phyloP scores from a whole-genome alignment of 139 green algal species.

The Astrephomene gubernaculifera region DNA sequence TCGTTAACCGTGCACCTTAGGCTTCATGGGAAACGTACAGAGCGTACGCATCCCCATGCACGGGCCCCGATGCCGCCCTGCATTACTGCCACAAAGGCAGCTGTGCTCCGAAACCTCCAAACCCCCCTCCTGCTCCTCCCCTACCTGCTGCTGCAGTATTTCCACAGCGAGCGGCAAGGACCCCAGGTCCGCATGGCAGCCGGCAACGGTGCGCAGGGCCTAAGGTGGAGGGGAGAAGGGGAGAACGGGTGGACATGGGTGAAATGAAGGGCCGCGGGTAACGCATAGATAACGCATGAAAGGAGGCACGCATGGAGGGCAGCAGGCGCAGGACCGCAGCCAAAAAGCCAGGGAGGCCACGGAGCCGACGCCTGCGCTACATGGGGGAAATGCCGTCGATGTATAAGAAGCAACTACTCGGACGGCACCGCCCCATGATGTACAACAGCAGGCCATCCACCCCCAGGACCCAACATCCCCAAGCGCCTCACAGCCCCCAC shows the following conservation, averaged over 20 bases:
- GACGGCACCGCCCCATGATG: too few species aligned
- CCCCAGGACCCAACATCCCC: too few species aligned
- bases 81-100: not conserved
- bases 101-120: not conserved
- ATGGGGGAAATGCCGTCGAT: too few species aligned
- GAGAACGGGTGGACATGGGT: too few species aligned
- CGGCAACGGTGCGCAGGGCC: not conserved
- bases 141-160: slow-evolving; percentile 22
- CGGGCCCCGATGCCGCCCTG: not conserved
- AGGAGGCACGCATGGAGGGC: not conserved
- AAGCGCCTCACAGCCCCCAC: not conserved
- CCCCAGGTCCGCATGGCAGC: slow-evolving; percentile 21
- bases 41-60: not conserved
- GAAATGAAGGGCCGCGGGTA: too few species aligned
- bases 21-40: not conserved
- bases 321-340: not conserved
- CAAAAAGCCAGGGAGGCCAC: not conserved
- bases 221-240: not conserved
- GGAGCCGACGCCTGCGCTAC: too few species aligned
- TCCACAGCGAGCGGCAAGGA: not conserved
- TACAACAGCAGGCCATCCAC: too few species aligned
- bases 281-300: too few species aligned
- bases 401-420: too few species aligned
- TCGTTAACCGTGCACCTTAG: not conserved
- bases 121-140: not conserved